Conservation (phyloP, 805 yeast genomes). For the Naumovozyma baii region DNA sequence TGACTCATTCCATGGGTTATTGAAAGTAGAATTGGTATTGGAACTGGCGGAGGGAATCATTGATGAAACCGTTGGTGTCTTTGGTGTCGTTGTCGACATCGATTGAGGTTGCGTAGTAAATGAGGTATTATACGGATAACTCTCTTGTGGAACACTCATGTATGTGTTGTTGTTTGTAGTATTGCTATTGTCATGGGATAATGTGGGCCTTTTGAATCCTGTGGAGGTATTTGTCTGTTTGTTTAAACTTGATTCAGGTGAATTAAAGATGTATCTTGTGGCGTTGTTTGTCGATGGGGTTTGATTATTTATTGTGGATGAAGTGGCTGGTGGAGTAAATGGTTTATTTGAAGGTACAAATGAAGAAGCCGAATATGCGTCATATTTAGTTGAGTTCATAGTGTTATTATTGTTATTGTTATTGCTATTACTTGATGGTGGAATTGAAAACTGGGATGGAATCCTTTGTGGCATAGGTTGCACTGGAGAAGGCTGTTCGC, state of each 20-base stretch:
- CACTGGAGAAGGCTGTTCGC: not conserved
- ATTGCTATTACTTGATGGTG: not conserved
- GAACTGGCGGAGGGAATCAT: conserved; percentile 1
- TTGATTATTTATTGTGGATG: not conserved
- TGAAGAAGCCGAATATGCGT: conserved; percentile 19
- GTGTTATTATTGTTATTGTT: conserved; percentile 1
- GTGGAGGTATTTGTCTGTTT: not conserved
- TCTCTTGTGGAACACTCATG: no score
- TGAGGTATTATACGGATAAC: no score
- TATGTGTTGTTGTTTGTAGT: not conserved
- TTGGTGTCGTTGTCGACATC: conserved; percentile 7
- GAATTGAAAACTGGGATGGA: not conserved
- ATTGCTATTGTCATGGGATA: conserved; percentile 1
- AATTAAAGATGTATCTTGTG: no score
- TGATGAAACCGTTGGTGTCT: conserved; percentile 10
- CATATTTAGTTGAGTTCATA: conserved; percentile 9
- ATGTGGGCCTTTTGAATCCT: not conserved
- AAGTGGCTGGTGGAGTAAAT: conserved; percentile 1
- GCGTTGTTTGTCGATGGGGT: conserved; percentile 1
- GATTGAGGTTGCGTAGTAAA: no score
- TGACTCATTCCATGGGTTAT: conserved; percentile 12
- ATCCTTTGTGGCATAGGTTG: conserved; percentile 7
- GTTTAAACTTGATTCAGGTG: no score
- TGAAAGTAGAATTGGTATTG: not conserved
- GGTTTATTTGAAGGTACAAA: conserved; percentile 16